Base-by-base conservation (phyloP, 495 filamentous ascomycete species). In the Xanthoparmelia taractica region DNA sequence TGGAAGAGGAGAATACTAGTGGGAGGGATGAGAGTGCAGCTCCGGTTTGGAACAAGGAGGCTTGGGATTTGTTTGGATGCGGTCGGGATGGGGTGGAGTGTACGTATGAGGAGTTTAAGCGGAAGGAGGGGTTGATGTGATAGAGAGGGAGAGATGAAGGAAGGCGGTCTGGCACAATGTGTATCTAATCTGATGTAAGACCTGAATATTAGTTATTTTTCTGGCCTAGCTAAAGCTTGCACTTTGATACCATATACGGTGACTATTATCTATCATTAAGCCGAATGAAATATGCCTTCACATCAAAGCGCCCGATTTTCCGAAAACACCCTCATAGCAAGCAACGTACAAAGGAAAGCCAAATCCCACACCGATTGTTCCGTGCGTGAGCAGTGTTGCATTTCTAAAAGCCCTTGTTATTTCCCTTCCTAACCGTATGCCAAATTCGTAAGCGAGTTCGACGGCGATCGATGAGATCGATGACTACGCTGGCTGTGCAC, bases 11-110 rank as follows among this genome's bases (percentile, higher is more conserved):
- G 4, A 34, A 17, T 10, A 0, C 0, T 17, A 34, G 27, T 7
- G 25, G 20, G 8, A 17, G 12, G 45, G 48, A 58, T 4, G 36
- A 58, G 45, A 60, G 25, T 54, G 45, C 50, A 13, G 13, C 59
- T 0, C 78, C 81, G 8, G n/a, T n/a, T n/a, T 87, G 84, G 84
- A 83, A 83, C 23, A 71, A 74, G 0, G 84, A 87, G 68, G 84
- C 83, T 8, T 75, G 78, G 58, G 81, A 87, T 68, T 68, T 87
- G 25, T 85, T 86, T 67, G 82, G 80, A 29, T 86, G 82, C 69
- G 68, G 73, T 33, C 69, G 70, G 63, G 69, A 71, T 55, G 63
- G 64, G 33, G 43, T 65, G 5, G 66, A 63, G 15, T 69, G 65
- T 41, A 31, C 37, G 23, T 67, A 59, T 40, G 40, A 50, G 18